These are phyloP conservation scores for Yamadazyma pseudoaaseri DNA, from an alignment of 1,139 yeast genomes.

Conservation along the genomic window DNA sequence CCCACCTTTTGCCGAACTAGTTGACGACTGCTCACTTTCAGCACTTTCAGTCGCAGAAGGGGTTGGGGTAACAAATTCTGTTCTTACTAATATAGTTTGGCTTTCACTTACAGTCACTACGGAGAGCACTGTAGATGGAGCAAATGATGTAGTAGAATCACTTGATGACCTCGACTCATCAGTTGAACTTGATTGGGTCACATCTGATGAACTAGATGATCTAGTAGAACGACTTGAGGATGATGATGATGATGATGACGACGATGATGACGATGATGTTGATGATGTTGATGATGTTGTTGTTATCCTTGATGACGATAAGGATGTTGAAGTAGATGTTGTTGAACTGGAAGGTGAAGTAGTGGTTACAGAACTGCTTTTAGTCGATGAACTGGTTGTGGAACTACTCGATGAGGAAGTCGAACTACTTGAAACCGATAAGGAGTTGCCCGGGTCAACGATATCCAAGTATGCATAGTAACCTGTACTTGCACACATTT, in stretches of 20 bases:
- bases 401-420: slow-evolving; percentile 6
- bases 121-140: slow-evolving; percentile 21
- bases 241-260: background rate
- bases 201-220: background rate
- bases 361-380: slow-evolving; percentile 5
- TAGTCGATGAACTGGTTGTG: slow-evolving; percentile 4
- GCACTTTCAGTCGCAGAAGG: slow-evolving; percentile 7
- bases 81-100: slow-evolving; percentile 20
- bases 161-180: background rate
- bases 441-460: slow-evolving; percentile 17
- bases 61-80: slow-evolving; percentile 19
- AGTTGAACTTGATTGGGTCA: background rate
- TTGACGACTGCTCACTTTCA: slow-evolving; percentile 3
- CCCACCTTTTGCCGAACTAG: slow-evolving; percentile 2
- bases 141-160: background rate
- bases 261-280: background rate
- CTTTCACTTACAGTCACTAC: slow-evolving; percentile 27
- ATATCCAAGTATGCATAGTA: slow-evolving; percentile 35
- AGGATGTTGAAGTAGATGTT: slow-evolving; percentile 8
- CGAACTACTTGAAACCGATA: slow-evolving; percentile 6
- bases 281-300: slow-evolving; percentile 9
- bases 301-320: slow-evolving; percentile 12
- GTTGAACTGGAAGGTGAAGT: slow-evolving; percentile 4
- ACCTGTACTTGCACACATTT: slow-evolving; percentile 33
- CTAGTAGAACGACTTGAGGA: slow-evolving; percentile 3